Percentiles rank a stretch among this genome's conserved stretches.
Conservation (phyloP, 208 protist species). For the Trypanosoma conorhini region DNA sequence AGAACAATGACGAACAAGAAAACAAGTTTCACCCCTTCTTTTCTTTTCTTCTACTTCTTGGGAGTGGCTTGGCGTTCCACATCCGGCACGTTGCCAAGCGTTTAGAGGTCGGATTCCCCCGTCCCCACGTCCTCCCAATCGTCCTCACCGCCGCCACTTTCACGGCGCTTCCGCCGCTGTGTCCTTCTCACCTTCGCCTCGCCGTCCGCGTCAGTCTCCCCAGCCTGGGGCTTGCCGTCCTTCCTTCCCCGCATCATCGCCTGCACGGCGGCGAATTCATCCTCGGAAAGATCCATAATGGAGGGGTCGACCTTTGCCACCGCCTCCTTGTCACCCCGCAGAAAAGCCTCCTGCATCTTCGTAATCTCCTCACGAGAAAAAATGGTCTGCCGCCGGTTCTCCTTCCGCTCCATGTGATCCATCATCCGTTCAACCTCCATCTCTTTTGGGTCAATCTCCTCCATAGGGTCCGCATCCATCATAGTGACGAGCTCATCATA, state of each 20-base stretch:
- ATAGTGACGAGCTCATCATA: conserved; percentile 11
- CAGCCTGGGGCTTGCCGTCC: not conserved
- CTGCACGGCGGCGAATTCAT: conserved; percentile 55
- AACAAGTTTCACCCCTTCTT: not conserved
- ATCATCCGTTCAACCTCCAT: conserved; percentile 78
- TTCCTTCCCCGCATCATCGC: conserved; percentile 20
- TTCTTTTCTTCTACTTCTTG: not conserved
- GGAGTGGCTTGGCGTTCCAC: not conserved
- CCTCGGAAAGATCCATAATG: conserved; percentile 48
- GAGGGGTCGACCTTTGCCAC: conserved; percentile 57
- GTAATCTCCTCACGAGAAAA: conserved; percentile 69
- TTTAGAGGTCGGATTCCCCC: not conserved
- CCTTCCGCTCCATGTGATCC: conserved; percentile 50
- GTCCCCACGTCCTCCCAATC: not conserved
- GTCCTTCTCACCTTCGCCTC: not conserved
- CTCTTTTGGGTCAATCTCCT: conserved; percentile 50
- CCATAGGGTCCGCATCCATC: conserved; percentile 34
- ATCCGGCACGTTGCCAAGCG: not conserved
- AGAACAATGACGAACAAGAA: not conserved
- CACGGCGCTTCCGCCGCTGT: not conserved
- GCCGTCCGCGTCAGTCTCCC: not conserved
- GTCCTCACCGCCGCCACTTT: not conserved
- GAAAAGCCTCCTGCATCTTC: conserved; percentile 50
- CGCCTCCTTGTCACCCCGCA: conserved; percentile 44
- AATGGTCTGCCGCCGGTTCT: conserved; percentile 48